Evolutionary conservation across 2,329 filamentous ascomycete genomes (phyloP), one percentile per base, ranked within the genome.

Genomic region (Endoconidiophora polonica): DNA sequence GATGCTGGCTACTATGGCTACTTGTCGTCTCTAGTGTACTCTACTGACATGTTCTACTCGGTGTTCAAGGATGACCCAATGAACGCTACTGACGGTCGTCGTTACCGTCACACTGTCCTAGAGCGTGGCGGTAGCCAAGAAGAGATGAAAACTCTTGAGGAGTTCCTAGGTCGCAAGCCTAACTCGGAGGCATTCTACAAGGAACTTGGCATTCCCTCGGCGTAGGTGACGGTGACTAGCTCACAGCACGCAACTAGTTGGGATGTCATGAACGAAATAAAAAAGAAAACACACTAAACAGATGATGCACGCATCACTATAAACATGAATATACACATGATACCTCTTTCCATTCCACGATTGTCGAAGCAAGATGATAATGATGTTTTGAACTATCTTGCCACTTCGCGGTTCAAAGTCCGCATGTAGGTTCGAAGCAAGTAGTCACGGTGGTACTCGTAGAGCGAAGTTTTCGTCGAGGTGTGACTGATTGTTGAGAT

Each of bases 1-100:
- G 85, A 90, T 62, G 84, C 85, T 26, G 83, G 84, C 41, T 90
- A 90, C 67, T 91, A 91, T 63, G 77, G 78, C 58, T 83, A 82
- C 60, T 66, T 82, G 33, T 81, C 76, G 55, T 86, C 81, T 1
- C 76, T 86, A 62, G 86, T 91, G 16, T 91, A 88, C 66, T 84
- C 79, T 20, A 75, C 81, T 23, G 85, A 93, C 64, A 90, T 93
- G 83, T 93, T 90, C 70, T 79, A 85, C 65, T 74, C 74, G 0
- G 79, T 83, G 44, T 91, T 91, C 67, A 80, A 81, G 67, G 70
- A 75, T 57, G 71, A 88, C 61, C 85, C 85, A 0, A 87, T 90
- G 83, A 76, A 87, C 61, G 72, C 71, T 29, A 74, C 73, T 56
- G 77, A 86, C 61, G 85, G 85, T 1, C 71, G 84, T 12, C 67